Evolutionary conservation across 306 rosid species (phyloP).

Genomic region (Rosa rugosa): DNA sequence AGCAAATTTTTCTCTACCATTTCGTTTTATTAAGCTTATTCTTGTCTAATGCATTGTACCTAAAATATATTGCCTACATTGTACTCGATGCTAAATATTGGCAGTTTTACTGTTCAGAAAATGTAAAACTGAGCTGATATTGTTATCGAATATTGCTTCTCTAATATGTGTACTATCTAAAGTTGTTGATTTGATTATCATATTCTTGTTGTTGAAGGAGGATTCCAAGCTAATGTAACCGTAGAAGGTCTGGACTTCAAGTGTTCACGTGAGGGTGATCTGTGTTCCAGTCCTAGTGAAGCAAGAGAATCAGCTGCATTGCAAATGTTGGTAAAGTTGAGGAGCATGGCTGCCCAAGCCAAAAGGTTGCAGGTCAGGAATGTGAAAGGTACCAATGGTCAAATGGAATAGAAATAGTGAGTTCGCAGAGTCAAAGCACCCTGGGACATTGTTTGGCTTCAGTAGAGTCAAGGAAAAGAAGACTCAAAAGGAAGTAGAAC

Average conservation of each 20-base stretch:
- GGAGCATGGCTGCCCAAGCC: constrained; percentile 17
- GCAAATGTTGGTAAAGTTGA: constrained; percentile 31
- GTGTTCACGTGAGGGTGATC: constrained; percentile 33
- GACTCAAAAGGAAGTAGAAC: background rate
- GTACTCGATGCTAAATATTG: no score
- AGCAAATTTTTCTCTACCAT: background rate
- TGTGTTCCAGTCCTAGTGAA: constrained; percentile 27
- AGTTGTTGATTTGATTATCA: background rate
- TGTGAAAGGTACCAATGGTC: background rate
- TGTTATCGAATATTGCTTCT: background rate
- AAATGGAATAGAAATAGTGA: background rate
- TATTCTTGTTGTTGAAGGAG: constrained; percentile 44
- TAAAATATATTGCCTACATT: background rate
- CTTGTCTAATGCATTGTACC: background rate
- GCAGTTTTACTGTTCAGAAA: background rate
- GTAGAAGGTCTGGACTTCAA: constrained; percentile 62
- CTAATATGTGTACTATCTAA: background rate
- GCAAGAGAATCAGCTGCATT: constrained; percentile 65
- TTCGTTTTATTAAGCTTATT: background rate
- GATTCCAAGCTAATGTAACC: constrained; percentile 49
- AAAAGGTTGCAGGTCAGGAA: background rate
- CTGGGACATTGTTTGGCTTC: background rate
- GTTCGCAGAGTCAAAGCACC: background rate
- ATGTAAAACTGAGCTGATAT: background rate
- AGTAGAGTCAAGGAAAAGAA: background rate